phyloP scores from a whole-genome alignment of 208 protist species.

The Acanthamoeba rhysodes region DNA sequence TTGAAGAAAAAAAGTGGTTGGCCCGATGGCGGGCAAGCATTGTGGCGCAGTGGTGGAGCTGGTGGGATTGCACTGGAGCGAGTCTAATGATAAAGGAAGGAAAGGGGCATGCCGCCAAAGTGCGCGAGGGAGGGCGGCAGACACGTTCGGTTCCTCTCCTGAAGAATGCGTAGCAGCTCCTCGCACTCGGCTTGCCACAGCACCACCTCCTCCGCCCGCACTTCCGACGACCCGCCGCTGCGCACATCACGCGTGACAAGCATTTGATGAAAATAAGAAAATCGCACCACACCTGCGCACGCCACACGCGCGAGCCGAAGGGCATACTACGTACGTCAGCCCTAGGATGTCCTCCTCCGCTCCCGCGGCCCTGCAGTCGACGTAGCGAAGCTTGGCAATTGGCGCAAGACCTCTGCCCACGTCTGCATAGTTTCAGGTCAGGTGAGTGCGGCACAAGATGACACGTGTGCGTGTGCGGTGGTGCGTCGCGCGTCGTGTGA shows the following conservation, averaged over 20 bases:
- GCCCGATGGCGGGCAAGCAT: too few relatives aligned
- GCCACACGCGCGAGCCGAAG: too few relatives aligned
- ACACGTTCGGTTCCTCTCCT: background rate
- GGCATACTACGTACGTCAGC: too few relatives aligned
- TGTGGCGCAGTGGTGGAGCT: too few relatives aligned
- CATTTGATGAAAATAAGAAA: too few relatives aligned
- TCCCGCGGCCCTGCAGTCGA: background rate
- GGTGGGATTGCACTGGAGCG: too few relatives aligned
- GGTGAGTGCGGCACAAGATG: too few relatives aligned
- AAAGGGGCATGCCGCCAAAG: background rate
- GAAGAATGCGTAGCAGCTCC: background rate
- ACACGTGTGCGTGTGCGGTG: background rate
- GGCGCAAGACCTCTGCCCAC: background rate
- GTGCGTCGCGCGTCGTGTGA: background rate
- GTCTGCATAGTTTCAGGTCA: too few relatives aligned
- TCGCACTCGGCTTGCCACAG: constrained; percentile 25
- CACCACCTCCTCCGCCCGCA: background rate
- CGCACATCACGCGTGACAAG: too few relatives aligned
- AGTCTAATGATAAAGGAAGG: background rate
- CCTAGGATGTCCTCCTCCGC: too few relatives aligned
- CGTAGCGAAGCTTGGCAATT: background rate
- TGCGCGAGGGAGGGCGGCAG: background rate
- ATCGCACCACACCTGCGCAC: too few relatives aligned
- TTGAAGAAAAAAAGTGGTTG: too few relatives aligned
- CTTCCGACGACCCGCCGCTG: background rate